Conservation (phyloP, 2,329 filamentous ascomycete genomes). For the Aspergillus arachidicola region DNA sequence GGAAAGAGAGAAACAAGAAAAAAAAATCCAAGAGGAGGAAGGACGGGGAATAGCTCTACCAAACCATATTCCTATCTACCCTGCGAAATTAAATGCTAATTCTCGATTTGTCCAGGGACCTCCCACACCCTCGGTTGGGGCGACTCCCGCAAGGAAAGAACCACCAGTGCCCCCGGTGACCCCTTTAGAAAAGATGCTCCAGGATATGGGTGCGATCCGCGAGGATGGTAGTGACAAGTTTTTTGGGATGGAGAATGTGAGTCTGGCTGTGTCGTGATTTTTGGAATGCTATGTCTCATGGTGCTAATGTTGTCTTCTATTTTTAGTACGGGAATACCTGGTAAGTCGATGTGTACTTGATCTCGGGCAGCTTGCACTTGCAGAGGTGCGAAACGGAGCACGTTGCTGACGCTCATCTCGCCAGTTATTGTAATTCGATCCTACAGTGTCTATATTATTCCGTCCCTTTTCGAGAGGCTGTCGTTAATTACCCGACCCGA, state of each 20-base stretch:
- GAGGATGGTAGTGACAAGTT: slow-evolving; percentile 95
- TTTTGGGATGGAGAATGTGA: slow-evolving; percentile 96
- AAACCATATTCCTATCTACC: background rate
- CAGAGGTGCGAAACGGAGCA: background rate
- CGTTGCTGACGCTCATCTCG: slow-evolving; percentile 8
- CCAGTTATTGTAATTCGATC: slow-evolving; percentile 97
- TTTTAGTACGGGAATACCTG: slow-evolving; percentile 93
- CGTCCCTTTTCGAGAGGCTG: slow-evolving; percentile 86
- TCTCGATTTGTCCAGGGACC: slow-evolving; percentile 43
- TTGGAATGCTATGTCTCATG: background rate
- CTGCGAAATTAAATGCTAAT: slow-evolving; percentile 21
- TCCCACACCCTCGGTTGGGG: slow-evolving; percentile 48
- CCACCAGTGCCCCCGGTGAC: slow-evolving; percentile 59
- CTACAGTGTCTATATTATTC: slow-evolving; percentile 97
- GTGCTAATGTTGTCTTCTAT: slow-evolving; percentile 23
- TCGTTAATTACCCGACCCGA: slow-evolving; percentile 83
- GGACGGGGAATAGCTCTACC: too few species aligned
- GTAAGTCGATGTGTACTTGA: slow-evolving; percentile 56
- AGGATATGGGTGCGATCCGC: slow-evolving; percentile 77
- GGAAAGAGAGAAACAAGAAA: background rate
- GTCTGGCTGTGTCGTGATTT: slow-evolving; percentile 38
- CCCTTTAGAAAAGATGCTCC: slow-evolving; percentile 73
- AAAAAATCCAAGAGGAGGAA: background rate
- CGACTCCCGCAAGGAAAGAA: slow-evolving; percentile 61
- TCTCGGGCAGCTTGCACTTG: background rate